Base-by-base conservation (phyloP, 2,329 filamentous ascomycete species). In the Thelonectria olida region DNA sequence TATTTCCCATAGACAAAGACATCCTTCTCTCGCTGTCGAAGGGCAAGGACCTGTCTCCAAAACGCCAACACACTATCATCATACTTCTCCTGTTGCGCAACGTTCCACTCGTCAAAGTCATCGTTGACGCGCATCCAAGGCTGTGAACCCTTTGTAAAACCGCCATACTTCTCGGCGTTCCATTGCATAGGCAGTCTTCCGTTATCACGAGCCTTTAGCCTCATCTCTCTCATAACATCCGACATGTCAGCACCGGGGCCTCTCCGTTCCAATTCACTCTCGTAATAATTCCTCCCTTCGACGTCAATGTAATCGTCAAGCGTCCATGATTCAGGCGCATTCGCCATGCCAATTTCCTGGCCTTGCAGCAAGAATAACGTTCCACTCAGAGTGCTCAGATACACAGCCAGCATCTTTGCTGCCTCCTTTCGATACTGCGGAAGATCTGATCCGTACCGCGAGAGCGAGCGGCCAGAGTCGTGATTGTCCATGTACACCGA, bases 401-500 rank as follows among this genome's bases (percentile, higher is more conserved):
- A 76, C 5, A 78, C 66, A 0, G 81, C 80, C 3, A 85, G 72
- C 79, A 84, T 80, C 65, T 83, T 84, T 0, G 80, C 82, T 2
- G 78, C 77, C 0, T 72, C 61, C 1, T 69, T 74, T 5, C 82
- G 75, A 47, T 75, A 74, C 13, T 77, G 64, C 0, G 79, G 77
- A 0, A 74, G 62, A 22, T 82, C 79, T 1, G 78, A 78, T 0
- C 74, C 79, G 54, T 81, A 87, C 0, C 84, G 78, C 2, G 81
- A 83, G 0, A 87, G 69, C 0, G 79, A 82, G 0, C 85, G 78
- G 0, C 80, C 80, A n/a, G 84, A 81, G 64, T 87, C 84, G 63
- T 87, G 84, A 57, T 86, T 87, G 34, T 87, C 84, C 64, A 83
- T 76, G 61, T 85, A 88, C 0, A 81, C 76, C 0, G 83, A 81